phyloP scores from a whole-genome alignment of 75 land plant species.

The Sequoia sempervirens region DNA sequence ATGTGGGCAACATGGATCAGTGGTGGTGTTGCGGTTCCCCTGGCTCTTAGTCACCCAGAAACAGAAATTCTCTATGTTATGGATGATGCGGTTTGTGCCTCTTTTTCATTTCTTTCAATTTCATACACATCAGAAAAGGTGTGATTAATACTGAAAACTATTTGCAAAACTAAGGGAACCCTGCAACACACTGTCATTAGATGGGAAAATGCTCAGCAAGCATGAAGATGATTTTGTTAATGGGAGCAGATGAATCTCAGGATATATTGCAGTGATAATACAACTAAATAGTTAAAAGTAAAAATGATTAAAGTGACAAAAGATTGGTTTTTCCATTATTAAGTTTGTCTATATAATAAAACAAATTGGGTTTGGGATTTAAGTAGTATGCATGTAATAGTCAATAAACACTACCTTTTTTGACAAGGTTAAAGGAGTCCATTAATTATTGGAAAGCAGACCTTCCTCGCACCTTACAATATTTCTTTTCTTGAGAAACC shows the following conservation, averaged over 20 bases:
- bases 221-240: background rate
- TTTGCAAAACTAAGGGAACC: background rate
- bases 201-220: background rate
- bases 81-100: conserved; percentile 73
- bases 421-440: background rate
- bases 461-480: background rate
- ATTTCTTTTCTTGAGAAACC: background rate
- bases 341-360: background rate
- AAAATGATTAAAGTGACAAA: background rate
- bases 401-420: background rate
- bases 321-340: background rate
- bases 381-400: background rate
- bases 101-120: background rate
- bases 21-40: conserved; percentile 91
- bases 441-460: background rate
- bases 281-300: background rate
- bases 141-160: background rate
- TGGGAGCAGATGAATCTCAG: background rate
- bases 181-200: background rate
- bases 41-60: conserved; percentile 95
- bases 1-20: conserved; percentile 89
- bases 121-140: background rate
- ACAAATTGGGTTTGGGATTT: background rate
- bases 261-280: background rate
- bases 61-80: conserved; percentile 90